These are phyloP conservation scores for Polytrichum formosum DNA, from an alignment of 225 moss, liverwort and hornwort species.

Conservation along the genomic window DNA sequence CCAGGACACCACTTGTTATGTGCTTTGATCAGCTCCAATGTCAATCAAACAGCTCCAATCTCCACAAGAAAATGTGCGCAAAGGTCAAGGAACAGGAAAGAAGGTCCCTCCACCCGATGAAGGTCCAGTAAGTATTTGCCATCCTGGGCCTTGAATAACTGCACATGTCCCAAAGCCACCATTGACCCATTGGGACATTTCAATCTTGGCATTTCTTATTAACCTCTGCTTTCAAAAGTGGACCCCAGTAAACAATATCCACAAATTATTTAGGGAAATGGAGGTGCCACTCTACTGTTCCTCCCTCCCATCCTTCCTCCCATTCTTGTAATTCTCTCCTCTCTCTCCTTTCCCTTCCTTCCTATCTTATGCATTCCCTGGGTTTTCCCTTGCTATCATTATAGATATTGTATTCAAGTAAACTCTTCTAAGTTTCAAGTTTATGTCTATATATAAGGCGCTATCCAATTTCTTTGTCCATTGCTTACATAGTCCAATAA, in stretches of 20 bases:
- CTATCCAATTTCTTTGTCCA: no score
- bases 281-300: neutral
- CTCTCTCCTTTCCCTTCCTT: no score
- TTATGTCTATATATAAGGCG: no score
- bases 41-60: slow-evolving; percentile 33
- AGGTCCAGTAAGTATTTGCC: slow-evolving; percentile 43
- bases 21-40: no score
- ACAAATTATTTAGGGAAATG: neutral
- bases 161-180: slow-evolving; percentile 18
- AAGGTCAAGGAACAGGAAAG: slow-evolving; percentile 39
- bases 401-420: neutral
- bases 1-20: no score
- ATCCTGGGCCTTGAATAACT: slow-evolving; percentile 53
- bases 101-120: slow-evolving; percentile 36
- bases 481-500: no score
- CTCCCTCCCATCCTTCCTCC: no score
- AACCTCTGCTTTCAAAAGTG: slow-evolving; percentile 1
- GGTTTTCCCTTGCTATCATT: no score
- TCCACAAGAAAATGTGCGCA: slow-evolving; percentile 36
- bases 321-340: no score
- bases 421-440: neutral
- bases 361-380: no score
- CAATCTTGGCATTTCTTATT: no score
- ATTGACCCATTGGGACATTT: neutral
- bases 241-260: neutral